Evolutionary conservation across 2,329 filamentous ascomycete species (phyloP), one percentile per base, ranked within the genome.

Genomic region (Cryphonectria parasitica): DNA sequence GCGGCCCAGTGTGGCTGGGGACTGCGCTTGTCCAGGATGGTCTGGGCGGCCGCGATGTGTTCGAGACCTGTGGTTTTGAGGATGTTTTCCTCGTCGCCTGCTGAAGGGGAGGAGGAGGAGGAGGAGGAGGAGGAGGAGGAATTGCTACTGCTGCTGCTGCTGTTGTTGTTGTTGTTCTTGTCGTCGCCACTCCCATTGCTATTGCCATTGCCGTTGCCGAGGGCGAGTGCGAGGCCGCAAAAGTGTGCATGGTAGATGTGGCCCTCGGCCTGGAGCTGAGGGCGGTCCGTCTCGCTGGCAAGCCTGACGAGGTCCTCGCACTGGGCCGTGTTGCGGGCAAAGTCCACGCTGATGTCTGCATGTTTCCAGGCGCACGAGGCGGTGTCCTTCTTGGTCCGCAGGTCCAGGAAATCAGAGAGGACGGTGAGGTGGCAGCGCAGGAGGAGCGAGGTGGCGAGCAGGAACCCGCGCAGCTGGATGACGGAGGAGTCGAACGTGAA

Each of bases 161-260:
- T 19, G 13, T 34, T 69, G 62, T n/a, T n/a, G n/a, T n/a, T n/a
- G n/a, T n/a, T n/a, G n/a, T n/a, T n/a, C n/a, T n/a, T n/a, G n/a
- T n/a, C n/a, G n/a, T n/a, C n/a, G n/a, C n/a, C n/a, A n/a, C n/a
- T n/a, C n/a, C n/a, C n/a, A n/a, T n/a, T n/a, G n/a, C n/a, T n/a
- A n/a, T n/a, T n/a, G n/a, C 11, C 4, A 6, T 19, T 6, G 15
- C 43, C n/a, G 13, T 34, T 69, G 62, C 54, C 58, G 8, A 78
- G 69, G 19, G 74, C 72, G 4, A 77, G 76, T 49, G 85, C 82
- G 2, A 89, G 76, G 1, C 81, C 82, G 58, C 80, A 82, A 43
- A 87, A 82, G 7, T 84, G 82, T 0, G 84, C 85, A 36, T 81
- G 82, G 72, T 85, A 86, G 34, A 89, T 78, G 60, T 85, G 79